phyloP scores from a whole-genome alignment of 495 filamentous ascomycete genomes.

The Aspergillus mulundensis region DNA sequence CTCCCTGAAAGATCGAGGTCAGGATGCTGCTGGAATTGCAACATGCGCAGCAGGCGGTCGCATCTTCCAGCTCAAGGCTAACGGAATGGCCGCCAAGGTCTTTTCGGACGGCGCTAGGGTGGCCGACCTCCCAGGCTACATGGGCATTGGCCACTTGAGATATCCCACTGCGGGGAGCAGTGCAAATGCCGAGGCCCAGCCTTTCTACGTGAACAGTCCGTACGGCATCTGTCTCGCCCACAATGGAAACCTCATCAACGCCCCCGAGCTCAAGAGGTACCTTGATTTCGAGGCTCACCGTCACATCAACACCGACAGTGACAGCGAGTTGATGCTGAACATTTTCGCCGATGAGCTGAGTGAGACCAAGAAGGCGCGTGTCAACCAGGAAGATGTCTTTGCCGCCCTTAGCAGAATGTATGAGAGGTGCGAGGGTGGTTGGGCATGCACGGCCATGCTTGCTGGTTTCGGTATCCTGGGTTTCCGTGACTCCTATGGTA shows the following conservation, averaged over 20 bases:
- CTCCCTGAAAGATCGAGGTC: conserved; percentile 53
- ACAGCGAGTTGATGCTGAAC: conserved; percentile 93
- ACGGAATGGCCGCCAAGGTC: conserved; percentile 86
- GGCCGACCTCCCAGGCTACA: conserved; percentile 76
- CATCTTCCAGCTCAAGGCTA: conserved; percentile 87
- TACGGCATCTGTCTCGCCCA: conserved; percentile 70
- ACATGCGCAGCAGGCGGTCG: conserved; percentile 74
- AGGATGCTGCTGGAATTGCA: conserved; percentile 86
- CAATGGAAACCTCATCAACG: conserved; percentile 96
- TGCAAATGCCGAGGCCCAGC: conserved; percentile 56
- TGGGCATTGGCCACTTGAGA: conserved; percentile 85
- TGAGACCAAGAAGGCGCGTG: conserved; percentile 92
- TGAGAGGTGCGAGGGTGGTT: conserved; percentile 73
- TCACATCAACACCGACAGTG: conserved; percentile 95
- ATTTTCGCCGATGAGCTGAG: conserved; percentile 91
- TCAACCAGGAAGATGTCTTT: conserved; percentile 89
- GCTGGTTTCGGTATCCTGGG: conserved; percentile 88
- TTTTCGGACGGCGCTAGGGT: conserved; percentile 75
- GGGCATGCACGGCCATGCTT: conserved; percentile 87
- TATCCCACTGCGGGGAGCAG: conserved; percentile 90
- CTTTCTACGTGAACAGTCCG: conserved; percentile 91
- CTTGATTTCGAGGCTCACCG: conserved; percentile 87
- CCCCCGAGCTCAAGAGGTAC: conserved; percentile 68
- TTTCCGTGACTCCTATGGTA: conserved; percentile 86
- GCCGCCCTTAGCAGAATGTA: conserved; percentile 71